Evolutionary conservation across 768 basidiomycete genomes (phyloP).

Genomic region (Hortiboletus campestris): DNA sequence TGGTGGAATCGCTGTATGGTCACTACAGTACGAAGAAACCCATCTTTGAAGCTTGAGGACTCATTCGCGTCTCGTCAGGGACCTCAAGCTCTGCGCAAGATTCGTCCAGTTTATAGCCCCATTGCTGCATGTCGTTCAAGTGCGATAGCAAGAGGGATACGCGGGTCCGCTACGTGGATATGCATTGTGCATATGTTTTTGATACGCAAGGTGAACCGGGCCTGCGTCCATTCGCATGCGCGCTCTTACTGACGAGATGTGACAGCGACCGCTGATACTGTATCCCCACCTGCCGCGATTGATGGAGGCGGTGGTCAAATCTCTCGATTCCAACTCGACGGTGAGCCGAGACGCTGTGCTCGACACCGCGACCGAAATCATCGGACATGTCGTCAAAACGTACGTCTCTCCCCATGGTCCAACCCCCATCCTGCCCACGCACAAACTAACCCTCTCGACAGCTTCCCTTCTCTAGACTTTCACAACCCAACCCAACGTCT

Average conservation of each 20-base stretch:
- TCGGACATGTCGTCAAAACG: constrained; percentile 94
- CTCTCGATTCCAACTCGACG: constrained; percentile 86
- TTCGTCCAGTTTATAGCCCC: constrained; percentile 75
- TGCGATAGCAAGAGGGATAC: constrained; percentile 44
- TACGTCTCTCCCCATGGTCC: constrained; percentile 35
- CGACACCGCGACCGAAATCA: constrained; percentile 90
- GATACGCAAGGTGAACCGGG: constrained; percentile 70
- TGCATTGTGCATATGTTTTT: constrained; percentile 74
- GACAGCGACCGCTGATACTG: constrained; percentile 78
- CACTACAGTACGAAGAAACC: constrained; percentile 47
- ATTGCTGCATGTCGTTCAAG: constrained; percentile 54
- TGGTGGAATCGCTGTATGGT: constrained; percentile 77
- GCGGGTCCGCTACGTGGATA: constrained; percentile 63
- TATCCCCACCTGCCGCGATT: constrained; percentile 81
- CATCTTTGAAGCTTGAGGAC: background rate
- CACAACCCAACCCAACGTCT: constrained; percentile 83
- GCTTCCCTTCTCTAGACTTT: constrained; percentile 92
- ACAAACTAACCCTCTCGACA: constrained; percentile 26
- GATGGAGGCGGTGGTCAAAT: constrained; percentile 95
- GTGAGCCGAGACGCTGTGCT: constrained; percentile 78
- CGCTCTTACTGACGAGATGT: background rate
- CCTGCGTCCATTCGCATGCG: constrained; percentile 36
- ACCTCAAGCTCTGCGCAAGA: constrained; percentile 60
- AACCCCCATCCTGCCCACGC: background rate
- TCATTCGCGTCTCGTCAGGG: constrained; percentile 37